Conservation (phyloP, 768 basidiomycete genomes). For the Atractiella rhizophila region DNA sequence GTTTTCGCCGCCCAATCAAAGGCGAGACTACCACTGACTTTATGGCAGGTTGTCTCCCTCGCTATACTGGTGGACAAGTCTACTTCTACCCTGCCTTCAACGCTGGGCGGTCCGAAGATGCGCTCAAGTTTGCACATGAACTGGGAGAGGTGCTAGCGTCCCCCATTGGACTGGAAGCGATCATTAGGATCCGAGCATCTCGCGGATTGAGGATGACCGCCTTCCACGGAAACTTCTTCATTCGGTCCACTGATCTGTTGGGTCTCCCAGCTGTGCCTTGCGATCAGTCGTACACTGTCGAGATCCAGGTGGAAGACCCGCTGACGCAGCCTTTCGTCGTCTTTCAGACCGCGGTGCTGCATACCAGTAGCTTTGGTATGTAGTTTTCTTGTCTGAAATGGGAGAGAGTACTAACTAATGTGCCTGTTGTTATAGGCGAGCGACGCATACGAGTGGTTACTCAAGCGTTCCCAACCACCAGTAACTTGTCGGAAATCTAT, state of each 20-base stretch:
- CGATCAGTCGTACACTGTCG: conserved; percentile 86
- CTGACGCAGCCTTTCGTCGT: conserved; percentile 75
- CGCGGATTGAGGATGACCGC: conserved; percentile 82
- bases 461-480: conserved; percentile 61
- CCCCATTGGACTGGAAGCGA: conserved; percentile 86
- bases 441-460: conserved; percentile 78
- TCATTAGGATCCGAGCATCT: conserved; percentile 94
- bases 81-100: conserved; percentile 98
- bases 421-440: conserved; percentile 29
- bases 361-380: conserved; percentile 71
- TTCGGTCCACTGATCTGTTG: conserved; percentile 81
- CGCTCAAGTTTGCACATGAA: conserved; percentile 92
- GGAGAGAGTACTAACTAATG: neutral
- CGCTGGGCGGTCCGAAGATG: conserved; percentile 76
- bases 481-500: conserved; percentile 64
- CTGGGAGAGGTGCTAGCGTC: conserved; percentile 77
- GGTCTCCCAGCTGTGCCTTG: conserved; percentile 91
- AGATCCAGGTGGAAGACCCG: conserved; percentile 83
- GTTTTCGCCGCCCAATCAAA: conserved; percentile 11
- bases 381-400: neutral
- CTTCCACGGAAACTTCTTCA: conserved; percentile 98
- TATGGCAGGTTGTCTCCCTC: conserved; percentile 53
- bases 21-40: neutral
- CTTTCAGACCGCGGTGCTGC: conserved; percentile 76
- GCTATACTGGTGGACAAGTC: conserved; percentile 92